A percentile compares a stretch with the other conserved stretches of the same genome.
These are phyloP conservation scores for Coelastrella sp. DNA, from an alignment of 139 green algal genomes.

Conservation along the genomic window DNA sequence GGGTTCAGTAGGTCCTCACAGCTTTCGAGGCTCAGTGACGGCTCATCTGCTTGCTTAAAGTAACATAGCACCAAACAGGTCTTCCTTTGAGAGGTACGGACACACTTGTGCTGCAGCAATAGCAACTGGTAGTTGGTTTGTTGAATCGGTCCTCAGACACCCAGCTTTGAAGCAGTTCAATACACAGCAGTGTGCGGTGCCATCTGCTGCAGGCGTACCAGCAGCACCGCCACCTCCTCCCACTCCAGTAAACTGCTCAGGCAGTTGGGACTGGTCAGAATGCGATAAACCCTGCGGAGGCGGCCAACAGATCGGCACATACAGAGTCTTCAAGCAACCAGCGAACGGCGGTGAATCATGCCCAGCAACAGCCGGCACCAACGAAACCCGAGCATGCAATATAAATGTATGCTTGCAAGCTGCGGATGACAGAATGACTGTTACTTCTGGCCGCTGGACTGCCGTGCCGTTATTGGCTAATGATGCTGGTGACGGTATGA, in stretches of 20 bases:
- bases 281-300: conserved; percentile 15
- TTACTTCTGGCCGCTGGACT: background rate
- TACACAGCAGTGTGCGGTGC: background rate
- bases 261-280: background rate
- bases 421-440: background rate
- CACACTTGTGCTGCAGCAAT: too few relatives aligned
- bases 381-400: background rate
- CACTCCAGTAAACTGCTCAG: background rate
- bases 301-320: background rate
- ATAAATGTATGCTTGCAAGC: background rate
- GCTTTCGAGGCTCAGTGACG: too few relatives aligned
- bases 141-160: too few relatives aligned
- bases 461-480: background rate
- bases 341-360: background rate
- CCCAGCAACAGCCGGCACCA: background rate
- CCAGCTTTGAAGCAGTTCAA: too few relatives aligned
- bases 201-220: background rate
- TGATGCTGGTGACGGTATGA: background rate
- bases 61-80: too few relatives aligned
- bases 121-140: too few relatives aligned
- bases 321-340: background rate
- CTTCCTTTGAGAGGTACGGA: too few relatives aligned
- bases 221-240: background rate
- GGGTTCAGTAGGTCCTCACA: too few relatives aligned
- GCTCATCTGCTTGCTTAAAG: too few relatives aligned